Evolutionary conservation across 1,284 basidiomycete species (phyloP).

Genomic region (Mrakiaceae sp.): DNA sequence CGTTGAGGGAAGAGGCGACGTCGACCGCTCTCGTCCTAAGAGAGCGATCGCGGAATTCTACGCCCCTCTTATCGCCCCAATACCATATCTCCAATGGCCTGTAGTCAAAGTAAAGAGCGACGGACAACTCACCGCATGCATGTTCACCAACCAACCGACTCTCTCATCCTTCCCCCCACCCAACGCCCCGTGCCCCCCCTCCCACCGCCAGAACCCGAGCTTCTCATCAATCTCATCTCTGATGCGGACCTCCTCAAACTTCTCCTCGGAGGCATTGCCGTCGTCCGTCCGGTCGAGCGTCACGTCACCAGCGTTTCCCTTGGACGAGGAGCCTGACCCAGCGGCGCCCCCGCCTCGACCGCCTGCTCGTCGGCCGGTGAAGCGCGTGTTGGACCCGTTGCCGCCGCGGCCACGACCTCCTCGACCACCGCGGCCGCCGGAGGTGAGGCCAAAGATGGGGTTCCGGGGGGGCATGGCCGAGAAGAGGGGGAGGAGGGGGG

Average conservation of each 20-base stretch:
- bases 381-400: constrained; percentile 32
- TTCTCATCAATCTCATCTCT: constrained; percentile 86
- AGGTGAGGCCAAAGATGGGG: constrained; percentile 25
- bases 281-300: constrained; percentile 67
- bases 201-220: constrained; percentile 71
- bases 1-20: too few relatives aligned
- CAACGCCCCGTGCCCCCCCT: constrained; percentile 31
- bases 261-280: constrained; percentile 66
- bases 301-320: constrained; percentile 15
- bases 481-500: neutral
- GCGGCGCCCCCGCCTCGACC: constrained; percentile 12
- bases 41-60: too few relatives aligned
- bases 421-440: constrained; percentile 30
- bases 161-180: constrained; percentile 48
- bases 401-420: constrained; percentile 37
- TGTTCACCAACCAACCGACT: constrained; percentile 94
- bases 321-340: constrained; percentile 13
- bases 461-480: constrained; percentile 13
- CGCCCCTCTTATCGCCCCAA: too few relatives aligned
- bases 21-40: too few relatives aligned
- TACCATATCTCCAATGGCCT: neutral
- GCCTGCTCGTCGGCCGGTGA: constrained; percentile 27
- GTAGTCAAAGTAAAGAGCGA: neutral
- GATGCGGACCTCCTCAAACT: constrained; percentile 63
- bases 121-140: constrained; percentile 70